Base-by-base conservation (phyloP, 441 rosid species). In the Pelargonium australe region DNA sequence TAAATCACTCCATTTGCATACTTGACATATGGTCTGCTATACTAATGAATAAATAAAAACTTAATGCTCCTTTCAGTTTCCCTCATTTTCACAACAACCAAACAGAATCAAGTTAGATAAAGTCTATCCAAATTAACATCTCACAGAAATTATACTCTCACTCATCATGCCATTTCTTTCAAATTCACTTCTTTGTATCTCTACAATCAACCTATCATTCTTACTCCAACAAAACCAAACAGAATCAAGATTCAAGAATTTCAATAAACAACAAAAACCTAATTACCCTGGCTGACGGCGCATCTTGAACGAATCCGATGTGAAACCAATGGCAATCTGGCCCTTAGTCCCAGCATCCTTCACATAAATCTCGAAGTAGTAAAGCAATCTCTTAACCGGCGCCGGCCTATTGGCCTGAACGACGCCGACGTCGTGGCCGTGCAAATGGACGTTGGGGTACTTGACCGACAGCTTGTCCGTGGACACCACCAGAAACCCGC, bases 341-440 rank as follows among this genome's bases (percentile, higher is more conserved):
- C 97, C 97, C 66, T 83, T 91, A n/a, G 69, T 81, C 19, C 97
- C 97, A 70, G 84, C 92, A 51, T 87, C 77, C 80, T 83, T 85
- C 62, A 91, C 87, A 72, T 76, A 76, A 78, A 94, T 89, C 93
- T 94, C 98, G 63, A 93, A 93, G 76, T 87, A 91, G 76, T 91
- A 93, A 65, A 81, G 75, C 34, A 86, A 77, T 53, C 91, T 84
- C 76, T 85, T 86, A 23, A 75, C 80, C 20, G 96, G 97, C 47
- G 91, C 97, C 16, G 96, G 88, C 68, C 77, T 84, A 74, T 89
- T 79, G 65, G 90, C 86, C 70, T 91, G 97, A 19, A 80, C 87
- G 20, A 84, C 93, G 41, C 98, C 98, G 4, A 91, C 97, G 63
- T 89, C 96, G 70, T 89, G 87, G 19, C 90, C 89, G 68, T 94